Evolutionary conservation across 768 basidiomycete genomes (phyloP).

Genomic region (Coprinopsis sp.): DNA sequence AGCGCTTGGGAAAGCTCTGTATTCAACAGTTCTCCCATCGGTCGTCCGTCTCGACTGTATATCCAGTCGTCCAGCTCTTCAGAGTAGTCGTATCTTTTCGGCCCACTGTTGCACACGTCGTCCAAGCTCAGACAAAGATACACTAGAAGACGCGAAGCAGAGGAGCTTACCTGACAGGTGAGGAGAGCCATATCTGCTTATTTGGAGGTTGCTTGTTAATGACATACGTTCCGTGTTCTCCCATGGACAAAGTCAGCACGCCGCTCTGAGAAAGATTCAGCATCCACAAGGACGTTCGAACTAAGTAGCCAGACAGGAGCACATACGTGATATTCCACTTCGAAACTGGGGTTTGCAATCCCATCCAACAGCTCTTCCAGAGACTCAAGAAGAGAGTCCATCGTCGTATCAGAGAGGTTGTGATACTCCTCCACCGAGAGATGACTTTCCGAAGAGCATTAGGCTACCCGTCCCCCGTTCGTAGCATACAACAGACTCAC

Average conservation of each 20-base stretch:
- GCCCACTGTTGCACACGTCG: constrained; percentile 56
- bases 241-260: constrained; percentile 81
- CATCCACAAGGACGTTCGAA: neutral
- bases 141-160: neutral
- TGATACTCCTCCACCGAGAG: constrained; percentile 69
- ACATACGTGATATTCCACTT: constrained; percentile 87
- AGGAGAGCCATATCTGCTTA: constrained; percentile 95
- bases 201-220: constrained; percentile 98
- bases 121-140: neutral
- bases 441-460: constrained; percentile 21
- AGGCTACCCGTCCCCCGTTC: neutral
- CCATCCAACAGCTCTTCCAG: constrained; percentile 71
- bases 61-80: constrained; percentile 59
- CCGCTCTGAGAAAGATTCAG: constrained; percentile 55
- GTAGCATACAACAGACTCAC: constrained; percentile 29
- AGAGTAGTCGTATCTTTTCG: constrained; percentile 85
- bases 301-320: neutral
- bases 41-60: constrained; percentile 63
- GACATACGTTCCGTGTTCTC: constrained; percentile 80
- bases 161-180: constrained; percentile 71
- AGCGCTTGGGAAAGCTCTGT: constrained; percentile 51
- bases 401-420: constrained; percentile 64
- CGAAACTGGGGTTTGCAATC: constrained; percentile 50
- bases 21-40: constrained; percentile 60
- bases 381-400: constrained; percentile 70